A percentile compares a stretch with the other conserved stretches of the same genome.
These are phyloP conservation scores for Saccharomyces paradoxus DNA, from an alignment of 805 yeast genomes.

Conservation along the genomic window DNA sequence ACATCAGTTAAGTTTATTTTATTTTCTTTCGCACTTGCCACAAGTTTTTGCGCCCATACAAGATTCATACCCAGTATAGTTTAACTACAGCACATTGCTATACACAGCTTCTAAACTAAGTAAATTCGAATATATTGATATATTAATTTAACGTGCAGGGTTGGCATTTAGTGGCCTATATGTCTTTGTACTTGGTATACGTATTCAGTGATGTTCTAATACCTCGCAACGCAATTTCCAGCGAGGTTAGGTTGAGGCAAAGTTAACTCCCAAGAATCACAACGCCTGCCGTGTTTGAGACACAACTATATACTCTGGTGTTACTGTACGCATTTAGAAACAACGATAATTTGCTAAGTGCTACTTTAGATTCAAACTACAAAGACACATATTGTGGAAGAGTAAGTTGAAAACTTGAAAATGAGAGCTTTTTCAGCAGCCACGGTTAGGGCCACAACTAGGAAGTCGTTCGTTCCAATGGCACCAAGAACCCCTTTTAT, in stretches of 20 bases:
- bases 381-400: neutral
- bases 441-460: neutral
- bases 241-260: neutral
- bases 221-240: neutral
- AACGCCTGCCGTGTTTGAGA: neutral
- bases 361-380: neutral
- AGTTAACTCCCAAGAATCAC: neutral
- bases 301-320: neutral
- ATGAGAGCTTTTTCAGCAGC: slow-evolving; percentile 5
- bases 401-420: neutral
- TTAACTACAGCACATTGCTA: neutral
- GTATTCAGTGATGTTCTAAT: neutral
- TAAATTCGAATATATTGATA: neutral
- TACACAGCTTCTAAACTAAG: neutral
- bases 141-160: neutral
- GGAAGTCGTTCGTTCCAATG: neutral
- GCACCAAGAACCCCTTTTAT: neutral
- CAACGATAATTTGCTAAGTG: neutral
- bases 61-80: neutral
- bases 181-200: neutral
- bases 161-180: neutral
- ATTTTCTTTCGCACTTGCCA: neutral
- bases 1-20: neutral
- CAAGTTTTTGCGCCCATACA: neutral
- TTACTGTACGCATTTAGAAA: neutral